phyloP scores from a whole-genome alignment of 2,329 filamentous ascomycete species.

The Alternaria gansuensis region DNA sequence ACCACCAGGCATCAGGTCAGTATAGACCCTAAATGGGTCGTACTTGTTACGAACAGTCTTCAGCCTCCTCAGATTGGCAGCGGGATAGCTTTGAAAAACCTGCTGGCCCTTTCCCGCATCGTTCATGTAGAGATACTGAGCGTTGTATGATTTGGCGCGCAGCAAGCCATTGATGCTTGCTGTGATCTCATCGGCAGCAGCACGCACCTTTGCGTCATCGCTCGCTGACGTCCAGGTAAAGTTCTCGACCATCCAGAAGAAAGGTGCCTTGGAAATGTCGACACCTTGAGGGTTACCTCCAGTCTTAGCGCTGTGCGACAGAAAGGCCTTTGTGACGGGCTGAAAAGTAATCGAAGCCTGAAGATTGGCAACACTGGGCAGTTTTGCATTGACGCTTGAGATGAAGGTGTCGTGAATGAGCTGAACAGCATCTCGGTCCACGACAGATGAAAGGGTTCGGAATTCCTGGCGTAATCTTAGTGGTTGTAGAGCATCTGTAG shows the following conservation, averaged over 20 bases:
- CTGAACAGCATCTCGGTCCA: constrained; percentile 27
- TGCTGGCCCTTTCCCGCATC: constrained; percentile 41
- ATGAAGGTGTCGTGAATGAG: constrained; percentile 30
- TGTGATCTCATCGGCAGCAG: constrained; percentile 21
- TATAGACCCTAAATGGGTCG: constrained; percentile 43
- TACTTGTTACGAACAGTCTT: constrained; percentile 44
- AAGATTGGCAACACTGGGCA: constrained; percentile 12
- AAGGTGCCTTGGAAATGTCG: constrained; percentile 24
- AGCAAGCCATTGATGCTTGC: constrained; percentile 21
- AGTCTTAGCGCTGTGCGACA: constrained; percentile 22
- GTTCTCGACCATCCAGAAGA: constrained; percentile 32
- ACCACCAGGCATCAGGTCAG: constrained; percentile 34
- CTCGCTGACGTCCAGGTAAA: constrained; percentile 19
- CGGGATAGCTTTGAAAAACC: constrained; percentile 41
- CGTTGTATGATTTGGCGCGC: constrained; percentile 1
- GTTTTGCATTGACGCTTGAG: constrained; percentile 14
- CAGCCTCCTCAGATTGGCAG: constrained; percentile 40
- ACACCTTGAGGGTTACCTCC: constrained; percentile 36
- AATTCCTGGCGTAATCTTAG: constrained; percentile 31
- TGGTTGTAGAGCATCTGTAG: constrained; percentile 23
- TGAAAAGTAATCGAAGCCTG: constrained; percentile 32
- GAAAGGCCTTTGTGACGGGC: constrained; percentile 33
- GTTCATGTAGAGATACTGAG: constrained; percentile 32
- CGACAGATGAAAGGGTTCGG: constrained; percentile 25
- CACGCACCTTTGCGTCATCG: constrained; percentile 20